phyloP scores from a whole-genome alignment of 140 eudicot genomes.

The Stevia rebaudiana region DNA sequence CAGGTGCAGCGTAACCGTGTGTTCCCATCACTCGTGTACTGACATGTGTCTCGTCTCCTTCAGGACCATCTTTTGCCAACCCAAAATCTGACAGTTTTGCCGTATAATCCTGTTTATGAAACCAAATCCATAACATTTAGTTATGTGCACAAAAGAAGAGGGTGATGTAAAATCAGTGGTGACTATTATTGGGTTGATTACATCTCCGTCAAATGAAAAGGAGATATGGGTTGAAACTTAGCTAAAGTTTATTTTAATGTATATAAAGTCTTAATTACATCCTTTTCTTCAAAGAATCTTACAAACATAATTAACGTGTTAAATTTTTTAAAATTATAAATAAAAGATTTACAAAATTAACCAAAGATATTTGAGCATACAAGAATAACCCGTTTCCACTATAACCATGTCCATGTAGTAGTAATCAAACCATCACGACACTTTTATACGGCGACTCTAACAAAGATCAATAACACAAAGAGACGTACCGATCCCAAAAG shows the following conservation, averaged over 20 bases:
- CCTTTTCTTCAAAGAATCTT: too few relatives aligned
- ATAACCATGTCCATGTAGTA: background rate
- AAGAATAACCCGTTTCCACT: background rate
- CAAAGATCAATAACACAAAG: background rate
- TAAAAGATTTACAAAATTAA: too few relatives aligned
- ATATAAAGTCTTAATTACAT: too few relatives aligned
- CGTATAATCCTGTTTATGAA: constrained; percentile 49
- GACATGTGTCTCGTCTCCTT: constrained; percentile 85
- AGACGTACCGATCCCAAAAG: constrained; percentile 55
- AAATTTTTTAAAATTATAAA: background rate
- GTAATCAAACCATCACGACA: background rate
- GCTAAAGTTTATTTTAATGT: too few relatives aligned
- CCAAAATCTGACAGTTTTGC: constrained; percentile 95
- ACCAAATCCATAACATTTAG: constrained; percentile 13
- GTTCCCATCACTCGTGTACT: constrained; percentile 88
- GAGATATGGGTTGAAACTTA: background rate
- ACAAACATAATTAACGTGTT: background rate
- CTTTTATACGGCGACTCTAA: background rate
- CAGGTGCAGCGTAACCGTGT: constrained; percentile 93
- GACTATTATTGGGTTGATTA: background rate
- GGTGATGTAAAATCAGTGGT: background rate
- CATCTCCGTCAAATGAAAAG: background rate
- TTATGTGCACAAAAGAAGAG: background rate
- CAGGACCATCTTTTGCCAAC: constrained; percentile 90
- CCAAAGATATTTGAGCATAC: too few relatives aligned